Conservation (phyloP, 306 rosid genomes). For the Casuarina equisetifolia region DNA sequence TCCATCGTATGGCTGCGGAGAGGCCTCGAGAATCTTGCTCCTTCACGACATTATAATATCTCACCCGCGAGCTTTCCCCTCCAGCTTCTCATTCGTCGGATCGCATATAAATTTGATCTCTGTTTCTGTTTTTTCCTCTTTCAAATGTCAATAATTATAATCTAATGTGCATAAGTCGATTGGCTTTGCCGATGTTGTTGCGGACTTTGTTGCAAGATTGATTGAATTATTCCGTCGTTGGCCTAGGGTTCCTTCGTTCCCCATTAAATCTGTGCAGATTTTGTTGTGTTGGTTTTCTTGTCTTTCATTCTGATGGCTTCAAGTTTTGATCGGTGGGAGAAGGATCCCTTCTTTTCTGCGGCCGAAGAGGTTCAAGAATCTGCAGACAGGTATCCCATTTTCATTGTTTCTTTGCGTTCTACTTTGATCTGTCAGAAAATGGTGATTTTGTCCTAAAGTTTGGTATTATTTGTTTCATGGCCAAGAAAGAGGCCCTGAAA, state of each 20-base stretch:
- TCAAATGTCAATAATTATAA: neutral
- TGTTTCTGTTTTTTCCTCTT: neutral
- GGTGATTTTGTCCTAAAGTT: neutral
- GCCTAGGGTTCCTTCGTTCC: too few relatives aligned
- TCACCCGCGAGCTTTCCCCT: neutral
- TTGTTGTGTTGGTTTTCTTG: neutral
- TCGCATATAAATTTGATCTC: neutral
- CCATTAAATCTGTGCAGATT: neutral
- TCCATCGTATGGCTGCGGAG: neutral
- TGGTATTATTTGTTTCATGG: neutral
- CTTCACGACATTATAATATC: neutral
- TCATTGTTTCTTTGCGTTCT: neutral
- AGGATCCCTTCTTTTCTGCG: slow-evolving; percentile 90
- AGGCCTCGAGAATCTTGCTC: neutral
- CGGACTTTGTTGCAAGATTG: neutral
- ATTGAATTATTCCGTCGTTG: neutral
- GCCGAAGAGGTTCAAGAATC: slow-evolving; percentile 99
- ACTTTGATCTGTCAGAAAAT: neutral
- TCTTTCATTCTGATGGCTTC: slow-evolving; percentile 57
- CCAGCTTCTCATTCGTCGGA: neutral
- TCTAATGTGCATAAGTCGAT: neutral
- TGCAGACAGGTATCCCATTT: slow-evolving; percentile 69
- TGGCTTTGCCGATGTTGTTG: neutral
- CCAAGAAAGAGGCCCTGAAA: neutral
- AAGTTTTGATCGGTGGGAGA: slow-evolving; percentile 92